Percentiles rank a stretch among this genome's conserved stretches.
Conservation (phyloP, 495 filamentous ascomycete genomes). For the Podospora appendiculata region DNA sequence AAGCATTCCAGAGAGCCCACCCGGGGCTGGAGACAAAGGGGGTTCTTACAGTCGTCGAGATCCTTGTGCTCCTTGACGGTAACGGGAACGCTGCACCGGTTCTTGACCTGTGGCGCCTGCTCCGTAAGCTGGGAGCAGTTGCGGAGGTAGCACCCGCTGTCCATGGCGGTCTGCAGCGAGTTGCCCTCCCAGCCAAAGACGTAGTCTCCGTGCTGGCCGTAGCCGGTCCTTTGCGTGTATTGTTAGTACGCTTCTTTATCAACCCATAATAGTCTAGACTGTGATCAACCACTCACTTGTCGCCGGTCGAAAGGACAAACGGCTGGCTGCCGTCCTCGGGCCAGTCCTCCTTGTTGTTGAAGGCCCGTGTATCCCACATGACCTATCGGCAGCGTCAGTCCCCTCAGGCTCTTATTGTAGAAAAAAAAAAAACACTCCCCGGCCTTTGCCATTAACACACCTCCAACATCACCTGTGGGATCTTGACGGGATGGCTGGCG, state of each 20-base stretch:
- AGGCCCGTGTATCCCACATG: conserved; percentile 28
- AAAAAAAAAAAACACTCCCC: no score
- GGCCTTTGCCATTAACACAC: no score
- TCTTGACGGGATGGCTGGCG: conserved; percentile 30
- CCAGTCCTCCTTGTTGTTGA: conserved; percentile 34
- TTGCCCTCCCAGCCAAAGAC: conserved; percentile 37
- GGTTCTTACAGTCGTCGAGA: conserved; percentile 31
- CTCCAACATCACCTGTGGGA: conserved; percentile 32
- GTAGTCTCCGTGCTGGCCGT: conserved; percentile 38
- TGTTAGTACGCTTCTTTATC: background rate
- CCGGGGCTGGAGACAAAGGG: background rate
- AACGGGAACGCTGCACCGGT: conserved; percentile 25
- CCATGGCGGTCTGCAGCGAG: conserved; percentile 35
- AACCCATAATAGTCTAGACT: no score
- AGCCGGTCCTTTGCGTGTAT: conserved; percentile 15
- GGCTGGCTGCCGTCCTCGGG: conserved; percentile 33
- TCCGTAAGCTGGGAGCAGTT: conserved; percentile 23
- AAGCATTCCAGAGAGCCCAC: background rate
- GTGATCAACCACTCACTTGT: conserved; percentile 19
- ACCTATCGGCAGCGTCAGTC: background rate
- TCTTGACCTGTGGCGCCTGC: conserved; percentile 21
- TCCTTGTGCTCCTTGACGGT: conserved; percentile 27
- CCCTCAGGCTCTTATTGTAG: no score
- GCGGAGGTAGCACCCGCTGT: conserved; percentile 28
- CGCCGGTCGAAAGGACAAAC: conserved; percentile 31